These are phyloP conservation scores for Cruciata laevipes DNA, from an alignment of 257 asterid genomes.

Conservation along the genomic window DNA sequence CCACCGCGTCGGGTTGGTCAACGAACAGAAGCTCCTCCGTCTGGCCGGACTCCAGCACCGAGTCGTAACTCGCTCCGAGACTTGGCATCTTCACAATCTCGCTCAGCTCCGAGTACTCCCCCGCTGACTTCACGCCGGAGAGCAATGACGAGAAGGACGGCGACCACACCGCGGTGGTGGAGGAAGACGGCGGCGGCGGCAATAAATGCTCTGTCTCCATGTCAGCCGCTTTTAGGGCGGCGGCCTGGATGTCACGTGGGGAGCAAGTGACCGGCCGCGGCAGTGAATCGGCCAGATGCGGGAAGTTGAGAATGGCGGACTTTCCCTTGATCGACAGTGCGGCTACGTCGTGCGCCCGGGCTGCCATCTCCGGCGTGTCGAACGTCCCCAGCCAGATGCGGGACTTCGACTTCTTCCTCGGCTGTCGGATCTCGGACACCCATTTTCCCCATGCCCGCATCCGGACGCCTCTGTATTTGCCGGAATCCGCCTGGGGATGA, in stretches of 20 bases:
- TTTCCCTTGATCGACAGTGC: constrained; percentile 67
- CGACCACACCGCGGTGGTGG: not conserved
- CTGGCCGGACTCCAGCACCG: constrained; percentile 17
- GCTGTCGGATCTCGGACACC: constrained; percentile 85
- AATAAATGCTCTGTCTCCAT: constrained; percentile 27
- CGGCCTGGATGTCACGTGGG: constrained; percentile 74
- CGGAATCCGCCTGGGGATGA: not conserved
- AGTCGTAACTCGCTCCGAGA: constrained; percentile 36
- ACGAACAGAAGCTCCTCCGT: constrained; percentile 22
- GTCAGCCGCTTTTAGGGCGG: constrained; percentile 63
- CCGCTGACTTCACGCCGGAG: constrained; percentile 23
- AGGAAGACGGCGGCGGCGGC: not conserved
- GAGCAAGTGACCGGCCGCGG: constrained; percentile 66
- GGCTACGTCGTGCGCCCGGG: constrained; percentile 85
- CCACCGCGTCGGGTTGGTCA: constrained; percentile 23
- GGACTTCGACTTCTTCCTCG: constrained; percentile 61
- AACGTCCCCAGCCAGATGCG: constrained; percentile 88
- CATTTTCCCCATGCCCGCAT: constrained; percentile 86
- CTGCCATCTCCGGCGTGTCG: constrained; percentile 72
- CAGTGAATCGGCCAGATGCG: constrained; percentile 35
- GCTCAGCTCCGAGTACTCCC: constrained; percentile 35
- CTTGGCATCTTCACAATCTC: constrained; percentile 69
- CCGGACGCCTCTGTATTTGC: constrained; percentile 55
- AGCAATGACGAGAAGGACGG: constrained; percentile 15
- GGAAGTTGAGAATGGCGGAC: constrained; percentile 72